These are phyloP conservation scores for Hypsizygus marmoreus DNA, from an alignment of 768 basidiomycete species.

Conservation along the genomic window DNA sequence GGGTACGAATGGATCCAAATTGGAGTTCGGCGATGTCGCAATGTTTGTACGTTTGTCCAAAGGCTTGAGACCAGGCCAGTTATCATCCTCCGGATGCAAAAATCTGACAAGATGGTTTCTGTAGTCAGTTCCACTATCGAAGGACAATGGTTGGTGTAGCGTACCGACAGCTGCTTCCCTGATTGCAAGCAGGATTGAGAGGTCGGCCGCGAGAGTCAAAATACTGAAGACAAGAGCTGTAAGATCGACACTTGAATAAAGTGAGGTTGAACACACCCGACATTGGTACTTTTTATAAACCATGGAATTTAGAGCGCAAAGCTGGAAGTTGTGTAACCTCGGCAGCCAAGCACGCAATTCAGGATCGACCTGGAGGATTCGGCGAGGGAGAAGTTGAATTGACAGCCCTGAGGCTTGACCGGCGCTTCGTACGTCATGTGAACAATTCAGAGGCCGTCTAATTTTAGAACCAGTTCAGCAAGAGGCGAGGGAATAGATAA, in stretches of 20 bases:
- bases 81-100: constrained; percentile 50
- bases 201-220: constrained; percentile 46
- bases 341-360: too few relatives aligned
- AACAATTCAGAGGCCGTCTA: too few relatives aligned
- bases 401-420: too few relatives aligned
- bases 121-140: neutral
- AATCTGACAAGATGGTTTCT: constrained; percentile 31
- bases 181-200: constrained; percentile 44
- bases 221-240: constrained; percentile 33
- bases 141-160: constrained; percentile 15
- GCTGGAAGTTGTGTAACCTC: neutral
- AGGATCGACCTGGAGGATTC: too few relatives aligned
- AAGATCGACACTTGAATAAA: neutral
- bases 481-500: too few relatives aligned
- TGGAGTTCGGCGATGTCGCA: constrained; percentile 5
- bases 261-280: constrained; percentile 36
- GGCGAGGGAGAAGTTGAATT: too few relatives aligned
- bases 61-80: constrained; percentile 35
- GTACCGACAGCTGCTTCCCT: constrained; percentile 54
- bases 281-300: constrained; percentile 48
- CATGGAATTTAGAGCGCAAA: constrained; percentile 2
- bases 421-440: neutral
- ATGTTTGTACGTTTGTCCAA: constrained; percentile 14
- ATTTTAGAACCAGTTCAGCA: too few relatives aligned
- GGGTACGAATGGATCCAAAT: too few relatives aligned